phyloP scores from a whole-genome alignment of 306 rosid genomes.

The Mimosa bimucronata region DNA sequence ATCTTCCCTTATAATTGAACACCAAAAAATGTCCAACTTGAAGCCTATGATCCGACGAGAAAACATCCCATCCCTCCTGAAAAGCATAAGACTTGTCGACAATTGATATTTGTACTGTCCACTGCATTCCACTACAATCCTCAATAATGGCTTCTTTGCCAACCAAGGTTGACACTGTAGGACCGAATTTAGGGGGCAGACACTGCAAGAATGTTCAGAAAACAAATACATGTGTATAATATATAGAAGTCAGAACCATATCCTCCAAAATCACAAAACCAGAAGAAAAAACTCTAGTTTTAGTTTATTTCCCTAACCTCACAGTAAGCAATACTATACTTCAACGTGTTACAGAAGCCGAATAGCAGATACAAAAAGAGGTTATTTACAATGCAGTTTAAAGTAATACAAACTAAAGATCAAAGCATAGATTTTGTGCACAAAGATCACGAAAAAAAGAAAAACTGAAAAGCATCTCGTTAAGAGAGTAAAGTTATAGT shows the following conservation, averaged over 20 bases:
- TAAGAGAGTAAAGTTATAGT: too few relatives aligned
- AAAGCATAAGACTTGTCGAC: constrained; percentile 52
- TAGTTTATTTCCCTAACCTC: constrained; percentile 5
- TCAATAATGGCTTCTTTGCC: constrained; percentile 47
- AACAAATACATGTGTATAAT: background rate
- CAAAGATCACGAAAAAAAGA: too few relatives aligned
- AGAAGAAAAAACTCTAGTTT: background rate
- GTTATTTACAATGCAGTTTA: background rate
- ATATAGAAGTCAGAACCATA: background rate
- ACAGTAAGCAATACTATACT: background rate
- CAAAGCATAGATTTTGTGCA: too few relatives aligned
- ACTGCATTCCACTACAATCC: constrained; percentile 55
- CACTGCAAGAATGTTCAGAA: constrained; percentile 47
- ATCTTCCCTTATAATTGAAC: constrained; percentile 45
- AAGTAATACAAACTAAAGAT: background rate
- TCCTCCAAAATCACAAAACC: background rate
- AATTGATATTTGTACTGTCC: constrained; percentile 50
- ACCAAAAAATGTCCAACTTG: constrained; percentile 58
- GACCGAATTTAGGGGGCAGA: constrained; percentile 64
- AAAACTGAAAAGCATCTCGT: too few relatives aligned
- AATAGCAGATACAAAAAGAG: background rate
- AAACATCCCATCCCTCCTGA: constrained; percentile 64
- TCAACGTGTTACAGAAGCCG: background rate
- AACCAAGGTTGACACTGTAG: constrained; percentile 42
- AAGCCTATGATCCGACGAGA: constrained; percentile 53